Percentiles rank a stretch among this genome's conserved stretches.
These are phyloP conservation scores for Cruciata laevipes DNA, from an alignment of 257 asterid species.

Conservation along the genomic window DNA sequence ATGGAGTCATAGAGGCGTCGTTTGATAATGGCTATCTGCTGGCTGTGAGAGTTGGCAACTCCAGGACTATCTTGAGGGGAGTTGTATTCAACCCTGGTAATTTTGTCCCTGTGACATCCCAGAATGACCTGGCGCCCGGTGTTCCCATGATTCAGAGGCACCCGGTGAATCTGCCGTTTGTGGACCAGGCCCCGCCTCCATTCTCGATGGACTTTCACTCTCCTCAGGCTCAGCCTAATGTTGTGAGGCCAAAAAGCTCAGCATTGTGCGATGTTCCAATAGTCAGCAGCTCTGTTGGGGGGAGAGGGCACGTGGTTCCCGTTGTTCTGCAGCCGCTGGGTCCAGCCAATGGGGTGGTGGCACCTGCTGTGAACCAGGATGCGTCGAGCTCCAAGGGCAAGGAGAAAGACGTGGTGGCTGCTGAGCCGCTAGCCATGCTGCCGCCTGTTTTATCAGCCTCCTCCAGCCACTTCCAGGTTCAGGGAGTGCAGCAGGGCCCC, in stretches of 20 bases:
- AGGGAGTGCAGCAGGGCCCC: conserved; percentile 13
- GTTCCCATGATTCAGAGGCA: conserved; percentile 61
- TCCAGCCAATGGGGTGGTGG: conserved; percentile 32
- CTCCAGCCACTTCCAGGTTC: conserved; percentile 35
- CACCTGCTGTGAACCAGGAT: conserved; percentile 17
- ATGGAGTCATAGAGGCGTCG: conserved; percentile 81
- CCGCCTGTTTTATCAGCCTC: conserved; percentile 53
- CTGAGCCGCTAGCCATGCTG: conserved; percentile 56
- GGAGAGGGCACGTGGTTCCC: conserved; percentile 52
- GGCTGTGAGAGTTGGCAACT: conserved; percentile 62
- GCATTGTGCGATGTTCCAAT: conserved; percentile 29
- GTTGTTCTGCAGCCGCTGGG: conserved; percentile 53
- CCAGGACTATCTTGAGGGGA: conserved; percentile 57
- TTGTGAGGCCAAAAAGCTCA: conserved; percentile 17
- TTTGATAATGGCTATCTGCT: conserved; percentile 86
- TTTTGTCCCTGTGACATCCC: conserved; percentile 57
- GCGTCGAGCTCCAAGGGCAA: conserved; percentile 37
- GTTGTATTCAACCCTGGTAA: conserved; percentile 86
- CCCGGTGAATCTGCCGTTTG: conserved; percentile 33
- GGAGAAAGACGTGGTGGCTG: conserved; percentile 55
- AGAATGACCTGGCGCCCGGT: conserved; percentile 79
- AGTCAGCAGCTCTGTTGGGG: conserved; percentile 43
- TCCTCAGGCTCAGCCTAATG: conserved; percentile 2
- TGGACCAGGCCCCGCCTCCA: conserved; percentile 19
- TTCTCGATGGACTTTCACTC: conserved; percentile 16